Percentiles rank a stretch among this genome's conserved stretches.
phyloP scores from a whole-genome alignment of 306 rosid species.

The Herpetospermum pedunculosum region DNA sequence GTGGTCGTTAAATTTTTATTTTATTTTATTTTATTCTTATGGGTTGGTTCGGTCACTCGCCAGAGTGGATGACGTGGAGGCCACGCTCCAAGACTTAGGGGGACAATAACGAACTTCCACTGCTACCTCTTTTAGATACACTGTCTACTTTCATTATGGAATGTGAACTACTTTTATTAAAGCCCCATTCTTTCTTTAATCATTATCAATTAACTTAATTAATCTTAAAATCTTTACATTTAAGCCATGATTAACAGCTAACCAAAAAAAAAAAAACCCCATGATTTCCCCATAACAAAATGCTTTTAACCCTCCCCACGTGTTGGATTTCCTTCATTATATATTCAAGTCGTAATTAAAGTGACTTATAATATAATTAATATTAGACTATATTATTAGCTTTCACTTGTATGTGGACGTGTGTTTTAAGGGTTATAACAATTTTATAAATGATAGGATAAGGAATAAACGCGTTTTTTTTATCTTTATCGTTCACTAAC shows the following conservation, averaged over 20 bases:
- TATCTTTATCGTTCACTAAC: too few species aligned
- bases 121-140: slow-evolving; percentile 4
- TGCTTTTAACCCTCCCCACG: neutral
- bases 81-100: slow-evolving; percentile 34
- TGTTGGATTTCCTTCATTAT: neutral
- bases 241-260: too few species aligned
- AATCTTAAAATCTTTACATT: neutral
- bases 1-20: neutral
- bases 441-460: too few species aligned
- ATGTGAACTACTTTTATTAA: neutral
- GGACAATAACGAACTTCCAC: slow-evolving; percentile 14
- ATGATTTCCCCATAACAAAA: neutral
- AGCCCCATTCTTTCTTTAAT: neutral
- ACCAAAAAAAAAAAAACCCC: too few species aligned
- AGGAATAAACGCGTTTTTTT: too few species aligned
- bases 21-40: neutral
- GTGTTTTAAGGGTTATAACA: too few species aligned
- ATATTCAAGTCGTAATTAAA: neutral
- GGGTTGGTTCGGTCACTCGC: slow-evolving; percentile 1
- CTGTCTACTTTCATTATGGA: neutral
- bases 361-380: too few species aligned
- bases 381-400: too few species aligned
- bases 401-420: too few species aligned
- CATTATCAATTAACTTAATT: neutral
- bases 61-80: slow-evolving; percentile 22